phyloP scores from a whole-genome alignment of 192 early-diverging fungal genomes.

The Gonapodya sp. region DNA sequence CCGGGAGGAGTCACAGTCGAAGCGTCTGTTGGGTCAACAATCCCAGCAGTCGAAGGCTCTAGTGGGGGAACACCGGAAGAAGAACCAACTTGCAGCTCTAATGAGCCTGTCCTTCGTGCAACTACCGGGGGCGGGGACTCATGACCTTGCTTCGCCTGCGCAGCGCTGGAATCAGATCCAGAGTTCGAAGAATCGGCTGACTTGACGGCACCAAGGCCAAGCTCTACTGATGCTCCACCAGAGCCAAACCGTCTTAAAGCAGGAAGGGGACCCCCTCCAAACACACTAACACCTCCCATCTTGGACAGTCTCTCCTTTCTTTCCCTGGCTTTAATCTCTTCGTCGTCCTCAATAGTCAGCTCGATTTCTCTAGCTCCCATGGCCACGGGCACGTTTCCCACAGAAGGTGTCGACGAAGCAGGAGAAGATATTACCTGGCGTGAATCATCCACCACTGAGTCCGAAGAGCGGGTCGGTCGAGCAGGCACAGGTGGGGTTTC shows the following conservation, averaged over 20 bases:
- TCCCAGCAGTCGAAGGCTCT: no score
- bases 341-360: not conserved
- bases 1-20: no score
- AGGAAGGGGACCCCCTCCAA: not conserved
- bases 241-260: not conserved
- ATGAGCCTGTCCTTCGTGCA: no score
- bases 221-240: not conserved
- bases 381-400: not conserved
- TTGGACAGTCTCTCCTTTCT: not conserved
- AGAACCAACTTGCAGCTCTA: no score
- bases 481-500: not conserved
- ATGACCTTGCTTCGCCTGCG: no score
- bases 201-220: no score
- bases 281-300: not conserved
- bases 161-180: no score
- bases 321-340: not conserved
- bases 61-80: no score
- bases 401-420: not conserved
- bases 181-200: no score
- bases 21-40: no score
- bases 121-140: no score
- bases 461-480: no score
- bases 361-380: not conserved
- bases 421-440: not conserved
- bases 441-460: not conserved